A percentile compares a stretch with the other conserved stretches of the same genome.
phyloP scores from a whole-genome alignment of 2,329 filamentous ascomycete species.

The Colletotrichum cordylinicola region DNA sequence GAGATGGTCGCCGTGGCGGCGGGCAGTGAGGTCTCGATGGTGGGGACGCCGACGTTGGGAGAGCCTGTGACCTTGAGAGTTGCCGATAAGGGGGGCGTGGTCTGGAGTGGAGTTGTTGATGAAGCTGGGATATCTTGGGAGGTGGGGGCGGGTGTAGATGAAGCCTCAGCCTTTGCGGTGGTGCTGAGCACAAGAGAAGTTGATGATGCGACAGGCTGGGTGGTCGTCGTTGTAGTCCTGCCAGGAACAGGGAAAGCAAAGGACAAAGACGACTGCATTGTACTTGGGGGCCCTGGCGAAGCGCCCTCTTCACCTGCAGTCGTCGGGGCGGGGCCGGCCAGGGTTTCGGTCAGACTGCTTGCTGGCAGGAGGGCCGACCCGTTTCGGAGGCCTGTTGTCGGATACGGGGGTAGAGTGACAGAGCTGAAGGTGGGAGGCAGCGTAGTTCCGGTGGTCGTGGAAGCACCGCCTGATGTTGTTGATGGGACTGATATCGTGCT shows the following conservation, averaged over 20 bases:
- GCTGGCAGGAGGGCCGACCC: neutral
- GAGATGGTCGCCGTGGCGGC: slow-evolving; percentile 45
- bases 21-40: slow-evolving; percentile 39
- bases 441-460: neutral
- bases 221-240: neutral
- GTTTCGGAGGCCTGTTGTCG: neutral
- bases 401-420: slow-evolving; percentile 1
- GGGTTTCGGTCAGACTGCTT: neutral
- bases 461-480: neutral
- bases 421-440: slow-evolving; percentile 14
- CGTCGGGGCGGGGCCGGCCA: neutral
- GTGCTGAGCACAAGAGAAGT: neutral
- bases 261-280: slow-evolving; percentile 4
- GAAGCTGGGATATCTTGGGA: neutral
- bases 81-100: neutral
- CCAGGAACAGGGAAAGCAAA: slow-evolving; percentile 11
- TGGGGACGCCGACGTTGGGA: slow-evolving; percentile 46
- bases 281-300: neutral
- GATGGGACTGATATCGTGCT: neutral
- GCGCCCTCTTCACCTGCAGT: neutral
- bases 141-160: neutral
- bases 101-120: neutral
- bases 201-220: neutral
- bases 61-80: slow-evolving; percentile 34
- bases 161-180: neutral